Evolutionary conservation across 1,284 basidiomycete species (phyloP), one percentile per base, ranked within the genome.

Genomic region (Ceratobasidium theobromae): DNA sequence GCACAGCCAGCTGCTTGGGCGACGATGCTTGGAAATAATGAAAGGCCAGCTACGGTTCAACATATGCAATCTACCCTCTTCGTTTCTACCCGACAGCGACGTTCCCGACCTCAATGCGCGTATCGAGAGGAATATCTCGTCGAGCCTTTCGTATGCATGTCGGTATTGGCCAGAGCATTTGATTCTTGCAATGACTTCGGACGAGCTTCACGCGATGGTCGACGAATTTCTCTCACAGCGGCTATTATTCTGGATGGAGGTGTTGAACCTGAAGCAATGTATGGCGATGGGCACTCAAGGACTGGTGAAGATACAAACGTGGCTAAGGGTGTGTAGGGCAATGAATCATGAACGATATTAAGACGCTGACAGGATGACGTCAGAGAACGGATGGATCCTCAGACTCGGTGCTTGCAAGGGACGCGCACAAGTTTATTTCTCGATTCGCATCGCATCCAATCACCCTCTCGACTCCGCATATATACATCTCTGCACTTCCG

Each of bases 191-290:
- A 23, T 12, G 3, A 3, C 27, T 12, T 30, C 40, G 2, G 16
- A 28, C 4, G 16, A n/a, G 14, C 40, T 57, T 32, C 12, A 28
- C 5, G 8, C 11, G 1, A 11, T 12, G 2, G n/a, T 57, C 4
- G 9, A 30, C 1, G 40, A 45, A 23, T 57, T 57, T 45, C 25
- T 57, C 28, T 43, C 40, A 1, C 18, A 18, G 9, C 8, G 40
- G 16, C 16, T 57, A 4, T n/a, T 57, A 12, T 27, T 57, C 28
- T 57, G 54, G 54, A 57, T 57, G 54, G 54, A 57, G 28, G 40
- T 57, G 12, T 18, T 57, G 40, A 57, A 45, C 16, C 38, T 57
- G n/a, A 57, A 57, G 27, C 35, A 27, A 30, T 43, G 53, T 25
- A 41, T 55, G 8, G 21, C 4, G 6, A 38, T 14, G 18, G 53